phyloP scores from a whole-genome alignment of 352 stramenopile genomes.

The Pythium grandisporangium region DNA sequence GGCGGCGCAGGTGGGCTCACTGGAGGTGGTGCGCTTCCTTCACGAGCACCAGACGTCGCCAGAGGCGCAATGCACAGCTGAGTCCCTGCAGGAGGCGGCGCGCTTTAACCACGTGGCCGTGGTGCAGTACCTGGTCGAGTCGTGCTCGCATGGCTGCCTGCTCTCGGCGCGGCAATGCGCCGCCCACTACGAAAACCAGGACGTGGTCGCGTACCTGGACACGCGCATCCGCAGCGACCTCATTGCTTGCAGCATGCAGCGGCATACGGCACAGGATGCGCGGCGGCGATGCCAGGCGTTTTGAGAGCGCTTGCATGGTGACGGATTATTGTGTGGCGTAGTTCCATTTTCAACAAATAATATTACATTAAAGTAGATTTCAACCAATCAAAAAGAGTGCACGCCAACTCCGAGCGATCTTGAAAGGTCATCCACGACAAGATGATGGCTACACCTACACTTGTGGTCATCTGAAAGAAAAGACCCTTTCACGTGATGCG shows the following conservation, averaged over 20 bases:
- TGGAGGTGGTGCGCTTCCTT: neutral
- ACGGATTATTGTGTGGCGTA: too few relatives aligned
- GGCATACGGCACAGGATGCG: neutral
- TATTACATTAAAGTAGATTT: too few relatives aligned
- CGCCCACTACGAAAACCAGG: neutral
- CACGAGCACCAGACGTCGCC: neutral
- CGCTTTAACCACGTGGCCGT: neutral
- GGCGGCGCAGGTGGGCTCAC: neutral
- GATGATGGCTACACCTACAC: too few relatives aligned
- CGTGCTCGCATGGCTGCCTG: constrained; percentile 3
- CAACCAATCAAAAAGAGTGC: too few relatives aligned
- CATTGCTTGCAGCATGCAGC: neutral
- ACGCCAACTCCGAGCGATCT: too few relatives aligned
- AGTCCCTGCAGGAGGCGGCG: neutral
- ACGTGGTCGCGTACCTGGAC: neutral
- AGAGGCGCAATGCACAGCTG: constrained; percentile 1
- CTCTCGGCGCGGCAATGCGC: constrained; percentile 1
- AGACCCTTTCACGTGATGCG: too few relatives aligned
- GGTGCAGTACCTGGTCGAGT: neutral
- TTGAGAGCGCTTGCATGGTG: too few relatives aligned
- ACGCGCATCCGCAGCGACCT: neutral
- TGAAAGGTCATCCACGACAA: too few relatives aligned
- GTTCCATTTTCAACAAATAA: too few relatives aligned
- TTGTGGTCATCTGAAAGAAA: too few relatives aligned
- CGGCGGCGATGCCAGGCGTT: neutral